Percentiles rank a stretch among this genome's conserved stretches.
phyloP scores from a whole-genome alignment of 2,329 filamentous ascomycete species.

The Pseudocercospora crystallina region DNA sequence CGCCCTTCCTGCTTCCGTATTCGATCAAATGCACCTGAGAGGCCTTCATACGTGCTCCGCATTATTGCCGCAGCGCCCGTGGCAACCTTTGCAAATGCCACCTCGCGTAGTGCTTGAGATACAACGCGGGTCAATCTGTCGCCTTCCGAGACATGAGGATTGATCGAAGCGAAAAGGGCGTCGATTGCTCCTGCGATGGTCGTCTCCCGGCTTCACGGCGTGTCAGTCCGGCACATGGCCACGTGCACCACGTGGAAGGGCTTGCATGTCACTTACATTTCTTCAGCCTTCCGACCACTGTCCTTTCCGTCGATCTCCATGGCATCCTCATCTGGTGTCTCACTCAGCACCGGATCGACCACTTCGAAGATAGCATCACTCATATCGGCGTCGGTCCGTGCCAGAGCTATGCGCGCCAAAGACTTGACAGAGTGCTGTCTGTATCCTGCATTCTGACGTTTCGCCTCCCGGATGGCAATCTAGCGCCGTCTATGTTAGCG shows the following conservation, averaged over 20 bases:
- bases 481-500: slow-evolving; percentile 39
- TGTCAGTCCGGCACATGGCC: slow-evolving; percentile 7
- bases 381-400: slow-evolving; percentile 68
- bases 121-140: slow-evolving; percentile 17
- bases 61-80: slow-evolving; percentile 16
- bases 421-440: slow-evolving; percentile 71
- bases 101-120: slow-evolving; percentile 19
- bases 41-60: slow-evolving; percentile 27
- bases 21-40: slow-evolving; percentile 18
- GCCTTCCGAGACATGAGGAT: slow-evolving; percentile 23
- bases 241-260: slow-evolving; percentile 1
- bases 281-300: slow-evolving; percentile 22
- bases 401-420: slow-evolving; percentile 70
- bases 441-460: slow-evolving; percentile 85
- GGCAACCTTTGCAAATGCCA: slow-evolving; percentile 18
- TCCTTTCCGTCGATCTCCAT: slow-evolving; percentile 66
- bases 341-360: slow-evolving; percentile 59
- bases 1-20: slow-evolving; percentile 12
- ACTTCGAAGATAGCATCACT: slow-evolving; percentile 66
- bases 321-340: slow-evolving; percentile 57
- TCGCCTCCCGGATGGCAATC: slow-evolving; percentile 81
- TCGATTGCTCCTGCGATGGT: slow-evolving; percentile 32
- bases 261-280: slow-evolving; percentile 26
- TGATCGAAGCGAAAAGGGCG: slow-evolving; percentile 33
- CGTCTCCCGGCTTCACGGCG: slow-evolving; percentile 21